Conservation (phyloP, 768 basidiomycete genomes). For the Phallus indusiatus region DNA sequence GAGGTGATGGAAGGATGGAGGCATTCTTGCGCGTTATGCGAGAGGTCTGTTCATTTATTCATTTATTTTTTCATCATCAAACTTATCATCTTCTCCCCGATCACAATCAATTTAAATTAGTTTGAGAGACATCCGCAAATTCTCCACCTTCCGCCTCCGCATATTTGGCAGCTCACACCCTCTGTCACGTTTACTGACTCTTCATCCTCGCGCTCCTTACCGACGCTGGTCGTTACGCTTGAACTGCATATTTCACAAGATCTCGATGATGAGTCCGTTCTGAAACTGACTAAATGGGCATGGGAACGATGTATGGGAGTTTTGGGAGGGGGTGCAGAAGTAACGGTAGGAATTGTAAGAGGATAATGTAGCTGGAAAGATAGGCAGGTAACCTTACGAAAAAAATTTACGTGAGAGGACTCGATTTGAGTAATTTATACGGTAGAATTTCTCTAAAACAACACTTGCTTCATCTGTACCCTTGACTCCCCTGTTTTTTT, state of each 20-base stretch:
- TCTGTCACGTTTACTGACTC: conserved; percentile 13
- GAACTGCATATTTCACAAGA: conserved; percentile 66
- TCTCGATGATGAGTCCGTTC: conserved; percentile 58
- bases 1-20: conserved; percentile 61
- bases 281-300: conserved; percentile 67
- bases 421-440: too few relatives aligned
- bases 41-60: conserved; percentile 43
- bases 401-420: too few relatives aligned
- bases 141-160: conserved; percentile 72
- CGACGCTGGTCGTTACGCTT: conserved; percentile 63
- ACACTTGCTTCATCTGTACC: too few relatives aligned
- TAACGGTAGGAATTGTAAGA: conserved; percentile 66
- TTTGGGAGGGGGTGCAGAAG: conserved; percentile 36
- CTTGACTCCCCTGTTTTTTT: too few relatives aligned
- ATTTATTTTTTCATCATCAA: background rate
- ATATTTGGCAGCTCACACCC: conserved; percentile 77
- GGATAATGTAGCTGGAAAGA: conserved; percentile 34
- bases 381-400: too few relatives aligned
- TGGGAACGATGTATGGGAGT: conserved; percentile 37
- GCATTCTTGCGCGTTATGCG: conserved; percentile 71
- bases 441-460: too few relatives aligned
- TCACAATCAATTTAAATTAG: conserved; percentile 29
- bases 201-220: conserved; percentile 18
- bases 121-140: conserved; percentile 81
- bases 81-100: background rate